Conservation (phyloP, 179 eudicot genomes). For the Sideroxylon spinosum region DNA sequence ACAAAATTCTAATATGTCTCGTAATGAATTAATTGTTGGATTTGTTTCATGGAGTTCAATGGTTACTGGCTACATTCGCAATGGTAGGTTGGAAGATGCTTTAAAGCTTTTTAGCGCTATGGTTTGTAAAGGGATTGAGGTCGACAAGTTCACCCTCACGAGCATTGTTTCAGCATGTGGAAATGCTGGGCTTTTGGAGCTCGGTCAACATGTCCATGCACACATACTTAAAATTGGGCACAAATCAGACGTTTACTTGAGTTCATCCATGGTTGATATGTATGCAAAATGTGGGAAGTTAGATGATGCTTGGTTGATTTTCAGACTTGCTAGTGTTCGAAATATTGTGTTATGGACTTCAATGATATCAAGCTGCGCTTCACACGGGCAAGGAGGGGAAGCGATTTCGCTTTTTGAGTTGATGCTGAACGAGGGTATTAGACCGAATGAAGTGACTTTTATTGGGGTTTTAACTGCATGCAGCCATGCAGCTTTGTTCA, state of each 20-base stretch:
- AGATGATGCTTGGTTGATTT: slow-evolving; percentile 48
- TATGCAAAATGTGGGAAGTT: slow-evolving; percentile 80
- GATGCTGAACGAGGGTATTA: slow-evolving; percentile 53
- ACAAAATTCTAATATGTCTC: slow-evolving; percentile 9
- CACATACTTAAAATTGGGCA: slow-evolving; percentile 48
- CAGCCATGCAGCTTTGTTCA: slow-evolving; percentile 64
- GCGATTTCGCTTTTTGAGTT: slow-evolving; percentile 49
- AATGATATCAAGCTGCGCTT: slow-evolving; percentile 60
- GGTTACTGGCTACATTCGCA: slow-evolving; percentile 60
- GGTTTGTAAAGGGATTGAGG: slow-evolving; percentile 40
- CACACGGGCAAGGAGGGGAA: slow-evolving; percentile 62
- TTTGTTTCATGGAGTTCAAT: slow-evolving; percentile 56
- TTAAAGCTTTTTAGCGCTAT: slow-evolving; percentile 48
- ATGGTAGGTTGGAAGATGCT: slow-evolving; percentile 59
- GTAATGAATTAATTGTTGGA: slow-evolving; percentile 22
- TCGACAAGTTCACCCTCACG: slow-evolving; percentile 60
- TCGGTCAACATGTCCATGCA: slow-evolving; percentile 72
- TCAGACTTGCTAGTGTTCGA: slow-evolving; percentile 32
- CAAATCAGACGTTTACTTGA: slow-evolving; percentile 41
- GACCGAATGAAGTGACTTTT: slow-evolving; percentile 72
- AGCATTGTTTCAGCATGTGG: slow-evolving; percentile 59
- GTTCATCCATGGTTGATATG: slow-evolving; percentile 81
- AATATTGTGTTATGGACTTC: slow-evolving; percentile 73
- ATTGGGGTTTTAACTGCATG: slow-evolving; percentile 67
- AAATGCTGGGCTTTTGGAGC: slow-evolving; percentile 54